Evolutionary conservation across 495 filamentous ascomycete genomes (phyloP).

Genomic region (Hypomontagnella submonticulosa): DNA sequence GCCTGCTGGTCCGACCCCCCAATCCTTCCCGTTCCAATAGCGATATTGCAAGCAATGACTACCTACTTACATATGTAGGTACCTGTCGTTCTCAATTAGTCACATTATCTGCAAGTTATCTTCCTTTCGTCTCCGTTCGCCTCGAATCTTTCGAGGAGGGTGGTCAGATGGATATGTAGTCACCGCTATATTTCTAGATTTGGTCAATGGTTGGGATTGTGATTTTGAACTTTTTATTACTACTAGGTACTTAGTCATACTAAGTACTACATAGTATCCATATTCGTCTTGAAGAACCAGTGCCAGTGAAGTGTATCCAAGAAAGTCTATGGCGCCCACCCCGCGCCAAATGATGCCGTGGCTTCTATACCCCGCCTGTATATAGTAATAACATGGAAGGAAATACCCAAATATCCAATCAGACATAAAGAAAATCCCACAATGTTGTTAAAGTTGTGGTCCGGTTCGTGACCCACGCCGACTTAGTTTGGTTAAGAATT

Average conservation of each 20-base stretch:
- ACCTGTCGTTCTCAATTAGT: slow-evolving; percentile 17
- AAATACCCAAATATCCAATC: neutral
- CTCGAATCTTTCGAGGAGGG: slow-evolving; percentile 14
- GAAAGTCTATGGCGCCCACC: slow-evolving; percentile 21
- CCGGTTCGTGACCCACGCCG: no score
- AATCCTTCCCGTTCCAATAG: slow-evolving; percentile 18
- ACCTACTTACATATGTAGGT: no score
- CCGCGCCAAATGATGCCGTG: slow-evolving; percentile 23
- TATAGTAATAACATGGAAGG: neutral
- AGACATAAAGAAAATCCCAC: neutral
- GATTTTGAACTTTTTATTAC: slow-evolving; percentile 8
- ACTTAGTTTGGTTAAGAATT: no score
- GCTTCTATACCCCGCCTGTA: neutral
- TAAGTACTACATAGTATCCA: no score
- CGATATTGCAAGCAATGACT: slow-evolving; percentile 1
- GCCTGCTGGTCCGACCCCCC: slow-evolving; percentile 18
- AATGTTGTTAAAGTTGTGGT: no score
- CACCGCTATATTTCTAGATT: slow-evolving; percentile 30
- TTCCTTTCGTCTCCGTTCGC: slow-evolving; percentile 16
- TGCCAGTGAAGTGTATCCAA: neutral
- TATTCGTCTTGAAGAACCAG: no score
- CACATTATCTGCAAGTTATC: slow-evolving; percentile 17
- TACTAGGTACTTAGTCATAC: slow-evolving; percentile 21
- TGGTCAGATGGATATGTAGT: slow-evolving; percentile 33
- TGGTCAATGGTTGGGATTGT: neutral